Evolutionary conservation across 306 rosid genomes (phyloP).

Genomic region (Begonia peltatifolia): DNA sequence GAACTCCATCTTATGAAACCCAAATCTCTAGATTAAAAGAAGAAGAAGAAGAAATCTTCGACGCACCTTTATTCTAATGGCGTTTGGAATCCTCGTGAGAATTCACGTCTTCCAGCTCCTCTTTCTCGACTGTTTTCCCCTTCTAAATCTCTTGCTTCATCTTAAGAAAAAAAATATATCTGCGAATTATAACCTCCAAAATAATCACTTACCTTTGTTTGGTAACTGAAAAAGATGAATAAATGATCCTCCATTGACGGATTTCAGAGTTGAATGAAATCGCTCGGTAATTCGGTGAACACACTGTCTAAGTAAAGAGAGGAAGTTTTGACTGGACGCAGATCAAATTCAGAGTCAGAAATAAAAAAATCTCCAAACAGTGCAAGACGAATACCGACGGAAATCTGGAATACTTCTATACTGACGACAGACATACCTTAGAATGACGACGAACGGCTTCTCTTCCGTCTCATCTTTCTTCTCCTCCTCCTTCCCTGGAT

Average conservation of each 20-base stretch:
- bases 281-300: too few relatives aligned
- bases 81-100: constrained; percentile 46
- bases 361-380: not conserved
- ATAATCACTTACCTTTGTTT: too few relatives aligned
- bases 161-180: constrained; percentile 11
- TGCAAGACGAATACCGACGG: not conserved
- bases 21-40: not conserved
- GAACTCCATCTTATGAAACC: too few relatives aligned
- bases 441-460: constrained; percentile 30
- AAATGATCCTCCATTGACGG: too few relatives aligned
- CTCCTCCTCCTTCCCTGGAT: constrained; percentile 38
- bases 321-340: too few relatives aligned
- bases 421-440: constrained; percentile 30
- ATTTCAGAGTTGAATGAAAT: too few relatives aligned
- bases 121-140: constrained; percentile 43
- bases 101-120: constrained; percentile 47
- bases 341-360: too few relatives aligned
- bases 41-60: not conserved
- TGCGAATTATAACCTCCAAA: not conserved
- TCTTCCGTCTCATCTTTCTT: constrained; percentile 21
- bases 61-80: constrained; percentile 21
- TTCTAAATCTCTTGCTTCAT: constrained; percentile 48
- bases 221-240: too few relatives aligned
- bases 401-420: not conserved
- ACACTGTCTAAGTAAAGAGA: too few relatives aligned